Percentiles rank a stretch among this genome's conserved stretches.
Evolutionary conservation across 2,329 filamentous ascomycete genomes (phyloP).

Genomic region (Phialophora expanda): DNA sequence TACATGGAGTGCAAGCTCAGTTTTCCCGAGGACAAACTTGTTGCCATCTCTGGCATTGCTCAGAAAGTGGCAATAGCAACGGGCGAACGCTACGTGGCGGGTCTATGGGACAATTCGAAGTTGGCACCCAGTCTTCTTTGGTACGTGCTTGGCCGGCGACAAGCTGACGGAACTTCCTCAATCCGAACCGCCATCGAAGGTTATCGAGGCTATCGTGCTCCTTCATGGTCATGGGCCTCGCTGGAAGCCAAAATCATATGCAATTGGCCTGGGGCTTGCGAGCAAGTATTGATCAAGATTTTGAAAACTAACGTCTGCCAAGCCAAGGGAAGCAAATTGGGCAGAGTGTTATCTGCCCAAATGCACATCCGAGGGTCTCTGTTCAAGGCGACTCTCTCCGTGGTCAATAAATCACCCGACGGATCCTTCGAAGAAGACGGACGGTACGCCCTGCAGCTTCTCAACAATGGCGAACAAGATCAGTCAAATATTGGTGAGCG

Average conservation of each 20-base stretch:
- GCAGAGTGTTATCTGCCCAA: neutral
- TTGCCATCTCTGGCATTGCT: constrained; percentile 17
- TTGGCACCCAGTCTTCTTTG: constrained; percentile 14
- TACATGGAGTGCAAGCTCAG: constrained; percentile 20
- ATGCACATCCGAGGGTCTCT: constrained; percentile 7
- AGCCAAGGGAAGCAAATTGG: neutral
- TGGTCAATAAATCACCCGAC: neutral
- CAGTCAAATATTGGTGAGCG: neutral
- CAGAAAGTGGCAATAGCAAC: constrained; percentile 12
- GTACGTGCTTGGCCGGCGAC: constrained; percentile 2
- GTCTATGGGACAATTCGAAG: constrained; percentile 11
- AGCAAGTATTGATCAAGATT: constrained; percentile 6
- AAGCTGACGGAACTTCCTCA: constrained; percentile 15
- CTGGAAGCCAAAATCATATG: constrained; percentile 17
- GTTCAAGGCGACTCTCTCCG: neutral
- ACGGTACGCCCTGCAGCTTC: constrained; percentile 8
- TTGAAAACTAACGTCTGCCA: neutral
- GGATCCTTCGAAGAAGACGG: constrained; percentile 11
- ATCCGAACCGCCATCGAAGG: neutral
- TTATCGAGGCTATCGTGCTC: constrained; percentile 6
- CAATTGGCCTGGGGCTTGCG: constrained; percentile 14
- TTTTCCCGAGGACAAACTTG: constrained; percentile 15
- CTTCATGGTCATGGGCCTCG: constrained; percentile 15
- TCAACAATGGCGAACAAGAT: neutral
- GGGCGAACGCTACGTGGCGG: constrained; percentile 13